Conservation (phyloP, 2,329 filamentous ascomycete genomes). For the Pezicula carpinea region DNA sequence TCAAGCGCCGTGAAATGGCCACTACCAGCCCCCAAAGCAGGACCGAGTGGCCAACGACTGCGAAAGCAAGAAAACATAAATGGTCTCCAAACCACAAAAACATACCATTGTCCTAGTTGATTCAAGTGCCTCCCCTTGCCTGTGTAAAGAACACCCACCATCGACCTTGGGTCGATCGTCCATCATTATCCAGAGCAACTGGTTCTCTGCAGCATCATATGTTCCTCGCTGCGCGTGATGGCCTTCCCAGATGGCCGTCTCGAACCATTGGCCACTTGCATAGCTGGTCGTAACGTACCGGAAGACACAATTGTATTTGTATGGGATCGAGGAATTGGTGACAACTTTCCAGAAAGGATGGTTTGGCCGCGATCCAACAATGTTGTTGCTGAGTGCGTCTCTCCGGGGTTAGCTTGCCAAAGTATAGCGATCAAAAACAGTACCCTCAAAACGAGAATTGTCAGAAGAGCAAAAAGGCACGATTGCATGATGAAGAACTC, state of each 20-base stretch:
- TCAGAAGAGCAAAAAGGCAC: neutral
- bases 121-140: constrained; percentile 24
- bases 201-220: constrained; percentile 8
- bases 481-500: neutral
- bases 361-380: constrained; percentile 61
- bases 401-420: constrained; percentile 23
- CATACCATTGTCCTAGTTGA: constrained; percentile 26
- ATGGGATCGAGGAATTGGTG: constrained; percentile 57
- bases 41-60: neutral
- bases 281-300: constrained; percentile 76
- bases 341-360: constrained; percentile 68
- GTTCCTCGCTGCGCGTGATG: constrained; percentile 35
- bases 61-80: constrained; percentile 6
- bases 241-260: constrained; percentile 67
- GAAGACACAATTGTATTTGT: constrained; percentile 63
- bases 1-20: too few species aligned
- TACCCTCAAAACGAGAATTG: neutral
- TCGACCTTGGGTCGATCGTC: constrained; percentile 21
- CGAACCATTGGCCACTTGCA: constrained; percentile 64
- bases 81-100: constrained; percentile 27
- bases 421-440: neutral
- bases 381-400: constrained; percentile 52
- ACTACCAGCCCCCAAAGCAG: too few species aligned
- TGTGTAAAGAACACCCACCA: constrained; percentile 28
- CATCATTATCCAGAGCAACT: constrained; percentile 23